Base-by-base conservation (phyloP, 768 basidiomycete genomes). In the Ramaria sp. region DNA sequence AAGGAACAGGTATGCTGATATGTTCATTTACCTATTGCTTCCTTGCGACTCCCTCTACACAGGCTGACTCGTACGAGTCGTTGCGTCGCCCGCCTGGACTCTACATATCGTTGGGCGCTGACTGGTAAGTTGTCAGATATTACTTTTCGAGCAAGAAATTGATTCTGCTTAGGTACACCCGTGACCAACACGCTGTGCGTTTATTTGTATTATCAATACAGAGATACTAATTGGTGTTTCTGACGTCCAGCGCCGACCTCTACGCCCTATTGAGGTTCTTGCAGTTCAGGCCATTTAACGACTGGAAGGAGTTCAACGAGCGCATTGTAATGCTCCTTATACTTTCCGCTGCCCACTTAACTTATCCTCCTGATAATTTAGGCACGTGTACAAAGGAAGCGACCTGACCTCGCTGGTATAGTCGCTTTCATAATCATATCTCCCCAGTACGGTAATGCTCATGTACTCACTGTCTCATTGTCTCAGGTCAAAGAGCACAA, bases 91-190 rank as follows among this genome's bases (percentile, higher is more conserved):
- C 74, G 76, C 60, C 70, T 92, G 27, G 72, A 78, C 41, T 67
- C 82, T 0, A 80, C 75, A 57, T 83, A 84, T 60, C 71, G 87
- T 20, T 92, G 89, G 89, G 79, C 81, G 71, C 70, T 90, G 24
- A 88, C 85, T 0, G 84, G 53, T 55, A 37, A 16, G 53, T 36
- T 45, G 6, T 25, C 16, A 16, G 32, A 50, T 16, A 34, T 32
- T 18, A 18, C n/a, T 22, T 41, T 37, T 8, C 28, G 39, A 13
- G 18, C 28, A 10, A 30, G 45, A 47, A 18, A 47, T 30, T 47
- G 5, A 41, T 22, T 3, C 39, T 16, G 20, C 6, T 5, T 25
- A 55, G 53, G 85, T 34, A 86, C 85, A 0, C 84, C 85, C 1
- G 77, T 86, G 9, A 85, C 84, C 0, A 85, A 87, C 54, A 78